Evolutionary conservation across 441 rosid species (phyloP), one percentile per base, ranked within the genome.

Genomic region (Pelargonium cotyledonis): DNA sequence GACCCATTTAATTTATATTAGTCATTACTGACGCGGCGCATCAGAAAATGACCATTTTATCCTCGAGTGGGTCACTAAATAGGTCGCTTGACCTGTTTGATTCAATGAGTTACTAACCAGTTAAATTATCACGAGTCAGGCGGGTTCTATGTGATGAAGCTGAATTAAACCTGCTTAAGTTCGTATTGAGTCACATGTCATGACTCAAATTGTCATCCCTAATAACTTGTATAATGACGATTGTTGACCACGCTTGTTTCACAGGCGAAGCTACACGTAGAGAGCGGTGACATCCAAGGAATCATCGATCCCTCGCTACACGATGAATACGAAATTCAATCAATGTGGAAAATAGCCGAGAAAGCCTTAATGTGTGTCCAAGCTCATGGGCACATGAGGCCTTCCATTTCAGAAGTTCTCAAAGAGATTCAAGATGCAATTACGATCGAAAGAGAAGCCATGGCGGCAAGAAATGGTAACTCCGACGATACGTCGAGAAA

Each of bases 261-360:
- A 53, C 78, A 95, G 97, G 96, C 97, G 4, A 95, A 88, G 82
- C 55, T 85, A 67, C 99, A 90, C 78, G 88, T 95, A 10, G 97
- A 91, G 85, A 88, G 90, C 19, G 99, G 99, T 6, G 89, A 92
- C 77, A 90, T 95, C 66, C 90, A 90, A 70, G 90, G 92, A 70
- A 86, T 95, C 76, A 89, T 95, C 5, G 99, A 95, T 80, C 96
- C 86, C 1, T 77, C 77, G 1, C 68, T 95, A 21, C 61, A 18
- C 0, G 79, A 85, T 8, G 95, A 85, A 15, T 95, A 88, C n/a
- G 97, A 93, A 72, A 84, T 90, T 63, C 98, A 95, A 46, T 88
- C 99, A 0, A 90, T 95, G 92, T 95, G 99, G 99, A 95, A 95
- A 82, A 89, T 95, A 15, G 99, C 98, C 0, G 99, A 95, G 85